phyloP scores from a whole-genome alignment of 768 basidiomycete genomes.

The Panus rudis region DNA sequence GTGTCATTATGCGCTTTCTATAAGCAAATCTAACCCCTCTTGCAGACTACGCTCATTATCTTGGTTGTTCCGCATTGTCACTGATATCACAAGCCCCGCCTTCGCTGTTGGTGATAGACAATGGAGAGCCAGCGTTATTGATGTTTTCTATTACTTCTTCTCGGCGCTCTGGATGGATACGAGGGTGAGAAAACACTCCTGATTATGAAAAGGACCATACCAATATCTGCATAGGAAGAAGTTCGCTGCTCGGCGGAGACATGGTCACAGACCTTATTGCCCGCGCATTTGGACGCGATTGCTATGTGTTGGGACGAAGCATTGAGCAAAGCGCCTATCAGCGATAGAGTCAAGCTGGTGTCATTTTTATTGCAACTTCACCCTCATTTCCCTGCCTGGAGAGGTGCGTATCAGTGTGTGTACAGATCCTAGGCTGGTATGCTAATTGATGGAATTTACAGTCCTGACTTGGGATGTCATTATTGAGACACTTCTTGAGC shows the following conservation, averaged over 20 bases:
- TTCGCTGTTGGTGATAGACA: constrained; percentile 59
- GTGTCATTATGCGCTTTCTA: constrained; percentile 7
- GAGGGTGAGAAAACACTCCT: constrained; percentile 33
- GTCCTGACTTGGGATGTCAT: constrained; percentile 63
- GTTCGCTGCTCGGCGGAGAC: constrained; percentile 52
- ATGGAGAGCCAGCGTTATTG: constrained; percentile 57
- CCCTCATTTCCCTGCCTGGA: constrained; percentile 64
- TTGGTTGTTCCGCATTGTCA: constrained; percentile 55
- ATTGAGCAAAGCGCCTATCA: constrained; percentile 44
- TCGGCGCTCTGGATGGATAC: constrained; percentile 56
- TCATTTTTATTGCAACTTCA: constrained; percentile 62
- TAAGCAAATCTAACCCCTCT: background rate
- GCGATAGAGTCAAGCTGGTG: constrained; percentile 50
- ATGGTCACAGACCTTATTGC: constrained; percentile 52
- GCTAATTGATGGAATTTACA: constrained; percentile 18
- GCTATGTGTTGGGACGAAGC: constrained; percentile 63
- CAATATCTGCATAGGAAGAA: constrained; percentile 47
- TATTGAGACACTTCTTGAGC: constrained; percentile 50
- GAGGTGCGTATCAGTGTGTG: constrained; percentile 33
- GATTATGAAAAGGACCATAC: background rate
- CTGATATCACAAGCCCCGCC: constrained; percentile 57
- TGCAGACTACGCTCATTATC: constrained; percentile 44
- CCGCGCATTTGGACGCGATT: constrained; percentile 60
- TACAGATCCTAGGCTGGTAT: background rate
- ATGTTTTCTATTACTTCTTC: constrained; percentile 57